Conservation (phyloP, 129 eudicot genomes). For the Gnaphalium uliginosum region DNA sequence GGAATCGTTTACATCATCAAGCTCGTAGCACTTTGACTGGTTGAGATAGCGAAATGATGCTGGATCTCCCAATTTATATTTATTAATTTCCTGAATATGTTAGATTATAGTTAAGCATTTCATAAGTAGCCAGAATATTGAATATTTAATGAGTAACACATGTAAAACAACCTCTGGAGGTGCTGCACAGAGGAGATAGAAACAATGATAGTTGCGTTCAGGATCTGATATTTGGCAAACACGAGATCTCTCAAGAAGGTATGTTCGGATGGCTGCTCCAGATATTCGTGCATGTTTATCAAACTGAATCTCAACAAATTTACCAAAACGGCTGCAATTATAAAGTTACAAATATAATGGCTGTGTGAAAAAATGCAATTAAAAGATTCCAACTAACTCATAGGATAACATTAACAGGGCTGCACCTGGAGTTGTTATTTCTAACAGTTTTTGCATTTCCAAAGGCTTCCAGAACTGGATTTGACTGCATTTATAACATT, state of each 20-base stretch:
- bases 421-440: constrained; percentile 91
- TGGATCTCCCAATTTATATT: constrained; percentile 82
- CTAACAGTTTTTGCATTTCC: constrained; percentile 99
- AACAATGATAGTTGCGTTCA: constrained; percentile 96
- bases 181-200: constrained; percentile 95
- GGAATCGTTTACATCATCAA: constrained; percentile 82
- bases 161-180: constrained; percentile 71
- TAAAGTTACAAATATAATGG: constrained; percentile 30
- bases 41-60: constrained; percentile 84
- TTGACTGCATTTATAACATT: constrained; percentile 67
- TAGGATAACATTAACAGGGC: constrained; percentile 6
- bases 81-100: constrained; percentile 70
- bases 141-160: constrained; percentile 11
- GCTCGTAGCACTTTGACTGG: constrained; percentile 78
- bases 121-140: constrained; percentile 6
- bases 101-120: constrained; percentile 25
- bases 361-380: neutral
- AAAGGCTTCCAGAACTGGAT: constrained; percentile 99
- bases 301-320: constrained; percentile 96
- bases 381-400: constrained; percentile 10
- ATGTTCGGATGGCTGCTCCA: constrained; percentile 96
- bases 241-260: constrained; percentile 97
- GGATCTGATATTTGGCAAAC: constrained; percentile 97
- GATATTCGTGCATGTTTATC: constrained; percentile 89
- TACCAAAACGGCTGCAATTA: constrained; percentile 90